phyloP scores from a whole-genome alignment of 2,329 filamentous ascomycete genomes.

The Cercospora zeae-maydis region DNA sequence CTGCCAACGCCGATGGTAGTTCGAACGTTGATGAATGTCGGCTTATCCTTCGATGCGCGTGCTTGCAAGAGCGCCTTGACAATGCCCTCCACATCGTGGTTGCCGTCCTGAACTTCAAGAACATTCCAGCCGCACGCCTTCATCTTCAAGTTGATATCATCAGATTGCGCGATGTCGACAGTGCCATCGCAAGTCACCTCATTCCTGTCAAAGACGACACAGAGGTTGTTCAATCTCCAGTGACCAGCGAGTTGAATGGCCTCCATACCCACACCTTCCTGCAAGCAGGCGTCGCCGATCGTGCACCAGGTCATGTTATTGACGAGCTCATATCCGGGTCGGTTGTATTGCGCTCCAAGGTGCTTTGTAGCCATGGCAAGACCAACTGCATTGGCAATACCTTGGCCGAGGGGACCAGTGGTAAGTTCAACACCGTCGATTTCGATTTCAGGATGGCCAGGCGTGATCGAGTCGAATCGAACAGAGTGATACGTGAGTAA shows the following conservation, averaged over 20 bases:
- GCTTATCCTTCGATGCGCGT: slow-evolving; percentile 41
- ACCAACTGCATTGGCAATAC: slow-evolving; percentile 58
- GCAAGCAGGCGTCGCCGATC: slow-evolving; percentile 57
- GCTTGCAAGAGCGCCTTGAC: slow-evolving; percentile 46
- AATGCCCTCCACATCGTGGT: slow-evolving; percentile 50
- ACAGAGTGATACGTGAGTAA: slow-evolving; percentile 54
- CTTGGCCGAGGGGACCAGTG: slow-evolving; percentile 58
- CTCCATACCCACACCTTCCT: slow-evolving; percentile 58
- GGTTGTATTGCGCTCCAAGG: slow-evolving; percentile 54
- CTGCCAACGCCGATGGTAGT: slow-evolving; percentile 56
- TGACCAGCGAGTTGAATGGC: slow-evolving; percentile 57
- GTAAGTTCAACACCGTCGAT: slow-evolving; percentile 58
- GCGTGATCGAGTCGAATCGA: slow-evolving; percentile 49
- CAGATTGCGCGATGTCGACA: slow-evolving; percentile 50
- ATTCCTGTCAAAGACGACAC: slow-evolving; percentile 59
- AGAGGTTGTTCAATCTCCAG: slow-evolving; percentile 54
- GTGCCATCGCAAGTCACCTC: slow-evolving; percentile 58
- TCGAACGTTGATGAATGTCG: slow-evolving; percentile 55
- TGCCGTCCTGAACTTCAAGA: slow-evolving; percentile 53
- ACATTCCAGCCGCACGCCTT: slow-evolving; percentile 54
- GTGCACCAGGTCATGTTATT: slow-evolving; percentile 55
- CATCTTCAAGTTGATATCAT: slow-evolving; percentile 58
- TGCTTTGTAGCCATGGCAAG: slow-evolving; percentile 58
- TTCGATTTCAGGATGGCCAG: slow-evolving; percentile 54
- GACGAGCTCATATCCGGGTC: slow-evolving; percentile 47